Evolutionary conservation across 805 yeast species (phyloP).

Genomic region (Zygoascus tannicola): DNA sequence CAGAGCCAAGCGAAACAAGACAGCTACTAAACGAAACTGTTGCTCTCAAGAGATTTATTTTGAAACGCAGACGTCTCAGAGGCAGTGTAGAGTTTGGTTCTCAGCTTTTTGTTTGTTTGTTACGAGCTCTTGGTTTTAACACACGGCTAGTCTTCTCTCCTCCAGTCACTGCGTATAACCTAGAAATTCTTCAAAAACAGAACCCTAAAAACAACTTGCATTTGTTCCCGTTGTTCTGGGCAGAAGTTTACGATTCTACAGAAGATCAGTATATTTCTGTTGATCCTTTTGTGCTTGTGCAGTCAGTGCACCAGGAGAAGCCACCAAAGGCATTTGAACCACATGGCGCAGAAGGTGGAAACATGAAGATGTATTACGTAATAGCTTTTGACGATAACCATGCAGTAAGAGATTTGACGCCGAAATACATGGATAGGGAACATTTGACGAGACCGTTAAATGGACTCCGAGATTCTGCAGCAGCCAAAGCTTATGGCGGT

Average conservation of each 20-base stretch:
- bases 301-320: not conserved
- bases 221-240: conserved; percentile 2
- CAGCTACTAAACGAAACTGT: not conserved
- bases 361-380: conserved; percentile 44
- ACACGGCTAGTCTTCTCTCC: conserved; percentile 1
- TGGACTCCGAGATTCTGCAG: not conserved
- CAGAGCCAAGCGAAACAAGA: not conserved
- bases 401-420: conserved; percentile 61
- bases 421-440: conserved; percentile 43
- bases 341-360: conserved; percentile 32
- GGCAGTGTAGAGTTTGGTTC: not conserved
- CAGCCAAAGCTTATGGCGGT: not conserved
- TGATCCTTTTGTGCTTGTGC: conserved; percentile 1
- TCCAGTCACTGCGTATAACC: not conserved
- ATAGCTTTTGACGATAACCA: conserved; percentile 56
- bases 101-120: not conserved
- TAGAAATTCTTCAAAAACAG: not conserved
- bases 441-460: not conserved
- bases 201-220: not conserved
- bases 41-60: not conserved
- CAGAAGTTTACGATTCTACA: conserved; percentile 1
- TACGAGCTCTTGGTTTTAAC: not conserved
- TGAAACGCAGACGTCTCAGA: too few species aligned
- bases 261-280: not conserved
- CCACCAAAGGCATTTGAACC: conserved; percentile 45